phyloP scores from a whole-genome alignment of 495 filamentous ascomycete genomes.

The Penicillium flavigenum region DNA sequence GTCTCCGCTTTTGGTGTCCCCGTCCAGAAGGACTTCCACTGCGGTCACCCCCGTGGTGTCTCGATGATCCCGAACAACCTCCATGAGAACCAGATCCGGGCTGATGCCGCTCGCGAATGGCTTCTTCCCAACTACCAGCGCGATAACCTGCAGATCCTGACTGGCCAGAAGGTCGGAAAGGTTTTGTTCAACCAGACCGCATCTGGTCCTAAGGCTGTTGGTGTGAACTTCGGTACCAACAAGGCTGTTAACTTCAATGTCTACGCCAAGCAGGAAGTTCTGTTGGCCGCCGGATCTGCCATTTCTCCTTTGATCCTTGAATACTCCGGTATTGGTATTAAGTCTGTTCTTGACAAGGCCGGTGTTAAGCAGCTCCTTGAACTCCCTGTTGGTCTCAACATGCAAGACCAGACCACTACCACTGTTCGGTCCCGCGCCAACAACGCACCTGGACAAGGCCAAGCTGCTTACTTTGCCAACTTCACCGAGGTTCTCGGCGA shows the following conservation, averaged over 20 bases:
- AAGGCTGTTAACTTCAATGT: conserved; percentile 30
- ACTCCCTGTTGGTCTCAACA: conserved; percentile 50
- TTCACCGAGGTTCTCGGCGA: conserved; percentile 30
- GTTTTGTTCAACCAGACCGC: conserved; percentile 33
- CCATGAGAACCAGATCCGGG: conserved; percentile 23
- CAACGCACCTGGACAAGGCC: conserved; percentile 22
- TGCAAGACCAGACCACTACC: conserved; percentile 44
- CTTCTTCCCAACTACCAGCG: conserved; percentile 44
- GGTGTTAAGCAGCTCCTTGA: conserved; percentile 53
- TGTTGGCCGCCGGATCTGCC: conserved; percentile 54
- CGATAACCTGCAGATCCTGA: conserved; percentile 46
- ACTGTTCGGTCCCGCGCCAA: conserved; percentile 19
- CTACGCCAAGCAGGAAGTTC: conserved; percentile 48
- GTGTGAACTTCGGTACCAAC: conserved; percentile 41
- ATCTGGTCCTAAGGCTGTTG: conserved; percentile 18
- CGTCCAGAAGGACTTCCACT: conserved; percentile 23
- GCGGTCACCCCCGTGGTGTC: conserved; percentile 29
- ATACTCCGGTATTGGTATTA: conserved; percentile 45
- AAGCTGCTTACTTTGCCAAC: conserved; percentile 30
- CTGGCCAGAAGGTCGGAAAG: conserved; percentile 45
- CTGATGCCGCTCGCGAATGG: conserved; percentile 51
- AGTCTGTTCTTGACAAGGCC: conserved; percentile 39
- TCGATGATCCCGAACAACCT: conserved; percentile 32
- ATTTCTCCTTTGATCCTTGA: conserved; percentile 54
- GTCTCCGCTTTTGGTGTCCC: conserved; percentile 15